phyloP scores from a whole-genome alignment of 1,284 basidiomycete genomes.

The Moniliella sp. region DNA sequence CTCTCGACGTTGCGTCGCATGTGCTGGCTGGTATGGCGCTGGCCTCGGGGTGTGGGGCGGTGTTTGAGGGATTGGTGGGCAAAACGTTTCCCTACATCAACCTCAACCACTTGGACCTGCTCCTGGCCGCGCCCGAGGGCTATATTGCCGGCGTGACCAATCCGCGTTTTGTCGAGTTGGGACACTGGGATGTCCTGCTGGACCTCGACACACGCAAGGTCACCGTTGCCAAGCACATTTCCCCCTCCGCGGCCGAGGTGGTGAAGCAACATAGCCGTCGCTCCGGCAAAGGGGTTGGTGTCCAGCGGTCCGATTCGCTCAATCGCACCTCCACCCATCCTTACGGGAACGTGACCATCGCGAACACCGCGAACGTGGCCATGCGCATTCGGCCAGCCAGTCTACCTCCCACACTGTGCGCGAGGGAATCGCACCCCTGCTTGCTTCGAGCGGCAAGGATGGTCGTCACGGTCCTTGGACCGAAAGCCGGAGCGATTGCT shows the following conservation, averaged over 20 bases:
- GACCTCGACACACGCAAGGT: slow-evolving; percentile 68
- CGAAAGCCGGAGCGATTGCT: slow-evolving; percentile 35
- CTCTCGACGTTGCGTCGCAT: slow-evolving; percentile 64
- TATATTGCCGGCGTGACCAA: slow-evolving; percentile 92
- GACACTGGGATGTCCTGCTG: slow-evolving; percentile 73
- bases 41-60: slow-evolving; percentile 63
- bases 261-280: too few relatives aligned
- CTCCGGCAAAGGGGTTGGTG: too few relatives aligned
- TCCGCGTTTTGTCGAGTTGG: slow-evolving; percentile 69
- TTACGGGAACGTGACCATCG: slow-evolving; percentile 1
- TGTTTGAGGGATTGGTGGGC: slow-evolving; percentile 56
- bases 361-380: too few relatives aligned
- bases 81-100: slow-evolving; percentile 83
- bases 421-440: too few relatives aligned
- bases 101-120: slow-evolving; percentile 62
- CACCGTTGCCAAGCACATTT: slow-evolving; percentile 62
- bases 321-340: not conserved
- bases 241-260: slow-evolving; percentile 28
- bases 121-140: slow-evolving; percentile 63
- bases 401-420: too few relatives aligned
- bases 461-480: too few relatives aligned
- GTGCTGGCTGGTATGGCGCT: slow-evolving; percentile 81
- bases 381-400: too few relatives aligned
- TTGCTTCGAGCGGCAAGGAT: too few relatives aligned
- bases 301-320: too few relatives aligned